Percentiles rank a stretch among this genome's conserved stretches.
phyloP scores from a whole-genome alignment of 1,284 basidiomycete species.

The Tilletiaria anomala region DNA sequence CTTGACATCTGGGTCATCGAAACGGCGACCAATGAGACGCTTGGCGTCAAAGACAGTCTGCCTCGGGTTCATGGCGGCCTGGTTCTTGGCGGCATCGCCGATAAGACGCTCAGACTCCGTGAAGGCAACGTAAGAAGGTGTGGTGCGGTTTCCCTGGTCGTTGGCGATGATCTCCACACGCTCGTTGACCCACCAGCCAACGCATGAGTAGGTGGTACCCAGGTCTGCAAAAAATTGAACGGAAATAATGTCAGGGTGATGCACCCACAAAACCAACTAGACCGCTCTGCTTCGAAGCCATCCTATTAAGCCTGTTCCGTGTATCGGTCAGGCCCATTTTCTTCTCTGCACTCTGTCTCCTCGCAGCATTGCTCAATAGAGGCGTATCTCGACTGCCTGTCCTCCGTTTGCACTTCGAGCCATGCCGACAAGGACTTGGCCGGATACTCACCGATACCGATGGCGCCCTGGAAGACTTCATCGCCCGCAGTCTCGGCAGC shows the following conservation, averaged over 20 bases:
- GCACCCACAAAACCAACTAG: not conserved
- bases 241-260: not conserved
- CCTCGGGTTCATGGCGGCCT: conserved; percentile 86
- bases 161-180: conserved; percentile 42
- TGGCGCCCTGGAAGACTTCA: conserved; percentile 79
- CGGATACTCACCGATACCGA: conserved; percentile 59
- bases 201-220: conserved; percentile 77
- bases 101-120: conserved; percentile 93
- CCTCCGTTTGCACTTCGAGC: too few relatives aligned
- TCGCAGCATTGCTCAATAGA: too few relatives aligned
- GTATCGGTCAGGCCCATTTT: too few relatives aligned
- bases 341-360: too few relatives aligned
- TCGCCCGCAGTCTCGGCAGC: conserved; percentile 49
- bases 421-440: too few relatives aligned
- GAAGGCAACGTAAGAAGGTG: conserved; percentile 98
- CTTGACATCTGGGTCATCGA: conserved; percentile 56
- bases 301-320: too few relatives aligned
- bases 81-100: conserved; percentile 56
- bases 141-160: conserved; percentile 80
- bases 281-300: too few relatives aligned
- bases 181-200: conserved; percentile 38
- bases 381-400: too few relatives aligned
- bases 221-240: conserved; percentile 17
- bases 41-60: conserved; percentile 47
- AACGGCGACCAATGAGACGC: conserved; percentile 91